These are phyloP conservation scores for Sclerotinia nivalis DNA, from an alignment of 2,329 filamentous ascomycete genomes.

Conservation along the genomic window DNA sequence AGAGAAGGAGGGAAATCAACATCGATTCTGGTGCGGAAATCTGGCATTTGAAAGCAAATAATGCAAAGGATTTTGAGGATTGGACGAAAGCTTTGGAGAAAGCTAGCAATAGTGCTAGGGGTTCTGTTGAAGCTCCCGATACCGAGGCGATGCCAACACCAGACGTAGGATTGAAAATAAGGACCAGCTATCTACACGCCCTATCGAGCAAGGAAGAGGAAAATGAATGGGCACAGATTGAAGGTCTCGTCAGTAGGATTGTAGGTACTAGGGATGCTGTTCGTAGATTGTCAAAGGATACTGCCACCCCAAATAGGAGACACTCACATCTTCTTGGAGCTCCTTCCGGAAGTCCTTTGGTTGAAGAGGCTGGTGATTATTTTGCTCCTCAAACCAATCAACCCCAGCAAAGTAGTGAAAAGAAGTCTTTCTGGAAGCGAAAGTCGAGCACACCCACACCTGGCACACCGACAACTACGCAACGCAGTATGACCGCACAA, in stretches of 20 bases:
- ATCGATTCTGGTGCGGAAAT: conserved; percentile 97
- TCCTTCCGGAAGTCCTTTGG: conserved; percentile 38
- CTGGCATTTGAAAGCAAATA: conserved; percentile 87
- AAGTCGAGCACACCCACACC: conserved; percentile 58
- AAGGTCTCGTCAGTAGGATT: conserved; percentile 80
- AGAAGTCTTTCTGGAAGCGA: conserved; percentile 86
- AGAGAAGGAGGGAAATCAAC: conserved; percentile 85
- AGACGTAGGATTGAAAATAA: conserved; percentile 40
- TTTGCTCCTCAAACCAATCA: conserved; percentile 50
- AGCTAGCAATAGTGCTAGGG: conserved; percentile 67
- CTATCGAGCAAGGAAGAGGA: conserved; percentile 58
- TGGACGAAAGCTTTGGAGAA: conserved; percentile 87
- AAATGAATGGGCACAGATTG: conserved; percentile 83
- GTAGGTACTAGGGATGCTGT: conserved; percentile 87
- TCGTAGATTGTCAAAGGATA: conserved; percentile 81
- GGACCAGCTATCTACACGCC: conserved; percentile 35
- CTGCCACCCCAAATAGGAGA: conserved; percentile 52
- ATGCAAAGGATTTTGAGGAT: conserved; percentile 78
- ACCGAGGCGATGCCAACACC: conserved; percentile 32
- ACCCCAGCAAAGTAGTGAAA: conserved; percentile 50
- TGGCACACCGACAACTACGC: conserved; percentile 33
- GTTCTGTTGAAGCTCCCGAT: conserved; percentile 45
- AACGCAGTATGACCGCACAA: conserved; percentile 36
- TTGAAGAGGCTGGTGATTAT: conserved; percentile 53
- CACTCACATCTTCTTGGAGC: conserved; percentile 40